Conservation (phyloP, 345 rosid genomes). For the Arabis alpina region DNA sequence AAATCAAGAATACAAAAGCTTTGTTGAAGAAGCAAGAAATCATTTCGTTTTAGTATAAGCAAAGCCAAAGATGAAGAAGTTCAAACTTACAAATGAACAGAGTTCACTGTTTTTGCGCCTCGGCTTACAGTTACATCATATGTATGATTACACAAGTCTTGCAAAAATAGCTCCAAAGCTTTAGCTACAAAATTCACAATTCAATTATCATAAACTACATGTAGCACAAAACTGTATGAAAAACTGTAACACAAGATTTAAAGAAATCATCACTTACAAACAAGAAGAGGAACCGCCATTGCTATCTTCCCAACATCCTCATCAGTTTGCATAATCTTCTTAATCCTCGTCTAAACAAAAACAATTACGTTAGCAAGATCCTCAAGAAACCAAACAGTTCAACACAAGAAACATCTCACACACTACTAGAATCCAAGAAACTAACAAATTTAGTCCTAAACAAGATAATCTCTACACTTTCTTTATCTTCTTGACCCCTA, state of each 20-base stretch:
- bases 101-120: slow-evolving; percentile 64
- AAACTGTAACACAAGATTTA: no score
- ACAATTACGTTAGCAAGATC: slow-evolving; percentile 4
- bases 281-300: slow-evolving; percentile 80
- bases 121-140: slow-evolving; percentile 58
- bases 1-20: neutral
- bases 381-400: neutral
- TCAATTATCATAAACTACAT: neutral
- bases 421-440: no score
- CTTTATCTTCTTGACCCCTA: neutral
- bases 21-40: slow-evolving; percentile 13
- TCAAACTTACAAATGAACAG: slow-evolving; percentile 62
- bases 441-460: neutral
- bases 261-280: slow-evolving; percentile 55
- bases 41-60: neutral
- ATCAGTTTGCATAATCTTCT: slow-evolving; percentile 86
- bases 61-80: slow-evolving; percentile 1
- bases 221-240: neutral
- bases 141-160: slow-evolving; percentile 78
- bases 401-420: slow-evolving; percentile 22
- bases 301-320: slow-evolving; percentile 84
- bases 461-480: neutral
- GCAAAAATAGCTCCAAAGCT: slow-evolving; percentile 73
- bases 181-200: slow-evolving; percentile 55
- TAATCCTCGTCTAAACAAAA: slow-evolving; percentile 59